These are phyloP conservation scores for Gynostemma pentaphyllum DNA, from an alignment of 306 rosid genomes.

Conservation along the genomic window DNA sequence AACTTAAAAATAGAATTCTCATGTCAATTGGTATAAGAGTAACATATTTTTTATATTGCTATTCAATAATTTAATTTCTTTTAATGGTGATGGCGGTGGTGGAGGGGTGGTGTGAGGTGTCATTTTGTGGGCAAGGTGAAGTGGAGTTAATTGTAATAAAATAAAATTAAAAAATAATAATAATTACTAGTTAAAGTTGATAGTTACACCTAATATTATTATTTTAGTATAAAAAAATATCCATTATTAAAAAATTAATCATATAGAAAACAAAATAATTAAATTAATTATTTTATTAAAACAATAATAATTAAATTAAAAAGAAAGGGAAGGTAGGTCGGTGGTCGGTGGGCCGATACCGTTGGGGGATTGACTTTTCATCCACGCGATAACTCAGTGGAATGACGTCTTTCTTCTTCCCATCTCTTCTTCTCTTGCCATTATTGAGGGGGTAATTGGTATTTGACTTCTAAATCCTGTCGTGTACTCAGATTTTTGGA, in stretches of 20 bases:
- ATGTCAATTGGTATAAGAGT: no score
- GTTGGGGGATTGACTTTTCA: slow-evolving; percentile 1
- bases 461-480: background rate
- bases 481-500: background rate
- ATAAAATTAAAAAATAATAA: background rate
- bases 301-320: background rate
- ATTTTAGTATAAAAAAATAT: background rate
- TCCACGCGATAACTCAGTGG: background rate
- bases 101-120: background rate
- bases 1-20: no score
- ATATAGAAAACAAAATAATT: background rate
- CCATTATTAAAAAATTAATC: no score
- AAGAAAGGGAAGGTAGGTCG: slow-evolving; percentile 13
- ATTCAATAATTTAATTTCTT: background rate
- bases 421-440: background rate
- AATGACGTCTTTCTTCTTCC: slow-evolving; percentile 2
- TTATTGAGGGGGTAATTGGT: background rate
- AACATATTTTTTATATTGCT: no score
- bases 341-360: slow-evolving; percentile 9
- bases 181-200: background rate
- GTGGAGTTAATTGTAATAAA: background rate
- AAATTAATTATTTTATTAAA: background rate
- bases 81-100: slow-evolving; percentile 2
- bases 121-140: background rate
- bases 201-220: background rate